Evolutionary conservation across 176 grass and related monocot genomes (phyloP), one percentile per base, ranked within the genome.

Genomic region (Avena insularis): DNA sequence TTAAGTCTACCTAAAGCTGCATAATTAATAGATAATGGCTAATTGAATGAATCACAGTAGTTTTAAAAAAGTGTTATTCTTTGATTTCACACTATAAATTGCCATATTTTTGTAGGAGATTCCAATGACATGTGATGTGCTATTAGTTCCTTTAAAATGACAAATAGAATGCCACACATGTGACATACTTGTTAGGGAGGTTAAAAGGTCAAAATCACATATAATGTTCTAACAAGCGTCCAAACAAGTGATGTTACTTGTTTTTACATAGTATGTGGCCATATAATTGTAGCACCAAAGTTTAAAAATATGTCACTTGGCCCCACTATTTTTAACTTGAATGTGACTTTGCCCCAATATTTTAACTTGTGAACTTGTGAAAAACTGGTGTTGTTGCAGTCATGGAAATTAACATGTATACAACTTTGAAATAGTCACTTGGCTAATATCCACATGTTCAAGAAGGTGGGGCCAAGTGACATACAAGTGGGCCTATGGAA

Each of bases 341-440:
- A 6, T 74, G 54, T 79, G 56, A 88, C 51, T 17, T 71, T 74
- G 74, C 11, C 81, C 38, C 43, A 84, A 17, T 31, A 29, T 57
- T 36, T 45, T 43, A 60, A n/a, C 19, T 23, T 78, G 17, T 67
- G 64, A 67, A 33, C 64, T 67, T 67, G 29, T 49, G 71, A 21
- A 71, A 49, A 56, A 71, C 35, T 67, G 13, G 38, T 36, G 27
- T 2, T 4, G 29, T 67, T 35, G 29, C 29, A 16, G 0, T 67
- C 64, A 12, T 35, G 64, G 2, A 67, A 16, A 67, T 67, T 35
- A 36, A 67, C 6, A 35, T 33, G 27, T 33, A 36, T 16, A 67
- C 0, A 16, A 35, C 31, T 36, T 67, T 67, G 2, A 33, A 67
- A 36, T 17, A 67, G 13, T 67, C 29, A 16, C 55, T 33, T 2